Base-by-base conservation (phyloP, 208 protist genomes). In the Wallacemonas collosoma region DNA sequence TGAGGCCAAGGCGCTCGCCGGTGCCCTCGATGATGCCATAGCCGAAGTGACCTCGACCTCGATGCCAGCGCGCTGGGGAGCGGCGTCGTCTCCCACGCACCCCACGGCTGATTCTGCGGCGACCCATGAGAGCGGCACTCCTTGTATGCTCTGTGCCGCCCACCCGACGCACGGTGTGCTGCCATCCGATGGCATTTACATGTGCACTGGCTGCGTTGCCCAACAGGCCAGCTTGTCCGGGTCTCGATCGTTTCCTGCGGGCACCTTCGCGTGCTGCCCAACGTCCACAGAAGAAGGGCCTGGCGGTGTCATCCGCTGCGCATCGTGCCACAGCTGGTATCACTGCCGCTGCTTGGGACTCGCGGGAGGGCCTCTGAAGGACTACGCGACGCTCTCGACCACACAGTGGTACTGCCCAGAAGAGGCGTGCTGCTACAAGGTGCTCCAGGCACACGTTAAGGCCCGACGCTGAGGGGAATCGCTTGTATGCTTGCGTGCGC, bases 401-500 rank as follows among this genome's bases (percentile, higher is more conserved):
- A 96, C 92, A 0, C 84, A 80, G 66, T 96, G 92, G 90, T 94
- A 95, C 73, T 96, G 92, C 67, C 79, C 80, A 2, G 82, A 93
- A 45, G 85, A 87, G 12, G n/a, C 69, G 40, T 96, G 92, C 85
- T 89, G 81, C 64, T 86, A 94, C 64, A 77, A 69, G 53, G 74
- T 82, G 9, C 68, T 93, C 6, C 56, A 76, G 55, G 63, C 64
- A 41, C 82, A 87, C 6, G 54, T 87, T 54, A 87, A 85, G 71
- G 11, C 26, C 44, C 58, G 36, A 14, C 53, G 53, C 60, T 57
- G 64, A 58, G 14, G 68, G 72, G 44, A 53, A 74, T n/a, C 47
- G 9, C 53, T 26, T 40, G 61, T 45, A 26, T 26, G 26, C 26
- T 26, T 26, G 26, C 26, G 26, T 26, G 26, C 26, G 26, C 26